Evolutionary conservation across 1,139 yeast species (phyloP).

Genomic region (Trichomonascaceae sp.): DNA sequence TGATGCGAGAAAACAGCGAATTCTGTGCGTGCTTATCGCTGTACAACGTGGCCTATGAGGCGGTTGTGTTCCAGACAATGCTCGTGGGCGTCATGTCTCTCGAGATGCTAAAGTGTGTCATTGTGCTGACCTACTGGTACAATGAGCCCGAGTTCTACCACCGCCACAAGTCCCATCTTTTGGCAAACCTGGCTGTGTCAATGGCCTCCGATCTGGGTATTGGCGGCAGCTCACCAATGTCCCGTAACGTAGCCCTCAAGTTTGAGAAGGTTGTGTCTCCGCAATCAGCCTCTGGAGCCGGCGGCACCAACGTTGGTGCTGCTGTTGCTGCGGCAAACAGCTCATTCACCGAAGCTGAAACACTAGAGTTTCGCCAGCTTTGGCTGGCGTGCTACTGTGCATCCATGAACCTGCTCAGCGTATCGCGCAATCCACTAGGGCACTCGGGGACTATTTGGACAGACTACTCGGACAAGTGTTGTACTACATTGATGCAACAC

Average conservation of each 20-base stretch:
- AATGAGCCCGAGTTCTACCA: constrained; percentile 73
- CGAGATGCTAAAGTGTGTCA: constrained; percentile 50
- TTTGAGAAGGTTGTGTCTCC: constrained; percentile 27
- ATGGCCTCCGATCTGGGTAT: constrained; percentile 69
- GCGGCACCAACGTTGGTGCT: background rate
- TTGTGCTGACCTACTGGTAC: constrained; percentile 63
- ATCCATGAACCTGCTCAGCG: constrained; percentile 20
- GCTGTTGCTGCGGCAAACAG: background rate
- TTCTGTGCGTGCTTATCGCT: constrained; percentile 32
- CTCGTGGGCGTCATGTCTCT: constrained; percentile 60
- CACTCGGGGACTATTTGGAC: constrained; percentile 28
- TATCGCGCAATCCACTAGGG: constrained; percentile 14
- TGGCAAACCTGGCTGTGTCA: constrained; percentile 53
- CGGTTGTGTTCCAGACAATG: constrained; percentile 49
- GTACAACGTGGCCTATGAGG: constrained; percentile 46
- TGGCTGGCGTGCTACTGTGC: constrained; percentile 22
- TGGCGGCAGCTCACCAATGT: constrained; percentile 23
- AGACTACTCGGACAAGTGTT: constrained; percentile 51
- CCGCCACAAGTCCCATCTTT: constrained; percentile 62
- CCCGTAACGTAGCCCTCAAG: constrained; percentile 7
- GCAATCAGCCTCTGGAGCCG: constrained; percentile 23
- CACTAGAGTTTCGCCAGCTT: constrained; percentile 24
- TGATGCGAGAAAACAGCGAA: constrained; percentile 19
- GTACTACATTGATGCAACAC: constrained; percentile 31
- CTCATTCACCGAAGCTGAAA: constrained; percentile 6